phyloP scores from a whole-genome alignment of 495 filamentous ascomycete genomes.

The Xylaria flabelliformis region DNA sequence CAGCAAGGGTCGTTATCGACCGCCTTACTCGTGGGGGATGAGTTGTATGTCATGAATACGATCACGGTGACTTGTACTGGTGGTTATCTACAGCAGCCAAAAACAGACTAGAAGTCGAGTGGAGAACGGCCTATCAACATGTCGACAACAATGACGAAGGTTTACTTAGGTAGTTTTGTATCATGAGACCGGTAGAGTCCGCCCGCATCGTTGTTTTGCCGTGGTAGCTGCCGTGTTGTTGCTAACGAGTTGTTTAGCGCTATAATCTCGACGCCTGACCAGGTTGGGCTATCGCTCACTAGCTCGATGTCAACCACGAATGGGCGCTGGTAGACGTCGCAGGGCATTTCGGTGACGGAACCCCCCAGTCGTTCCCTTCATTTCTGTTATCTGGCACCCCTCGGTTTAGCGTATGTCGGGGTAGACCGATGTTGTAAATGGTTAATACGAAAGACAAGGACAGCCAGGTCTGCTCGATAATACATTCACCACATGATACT shows the following conservation, averaged over 20 bases:
- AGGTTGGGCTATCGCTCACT: background rate
- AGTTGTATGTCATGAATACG: constrained; percentile 4
- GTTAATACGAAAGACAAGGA: background rate
- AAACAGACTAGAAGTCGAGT: constrained; percentile 2
- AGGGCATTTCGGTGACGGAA: constrained; percentile 5
- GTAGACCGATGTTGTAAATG: background rate
- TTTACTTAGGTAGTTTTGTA: background rate
- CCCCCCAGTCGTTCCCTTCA: constrained; percentile 17
- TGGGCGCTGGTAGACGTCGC: background rate
- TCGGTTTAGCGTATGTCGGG: background rate
- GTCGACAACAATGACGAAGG: background rate
- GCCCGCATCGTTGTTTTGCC: background rate
- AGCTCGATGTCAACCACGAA: background rate
- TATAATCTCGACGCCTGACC: background rate
- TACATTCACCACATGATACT: background rate
- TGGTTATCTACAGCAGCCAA: background rate
- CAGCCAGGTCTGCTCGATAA: background rate
- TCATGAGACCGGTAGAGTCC: background rate
- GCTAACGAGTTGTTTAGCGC: background rate
- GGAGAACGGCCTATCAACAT: background rate
- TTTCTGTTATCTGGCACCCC: constrained; percentile 15
- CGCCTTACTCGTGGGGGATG: constrained; percentile 19
- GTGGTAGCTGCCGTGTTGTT: background rate
- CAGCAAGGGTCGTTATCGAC: constrained; percentile 22
- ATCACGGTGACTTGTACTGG: background rate